Conservation (phyloP, 305 asterid genomes). For the Fraxinus baroniana region DNA sequence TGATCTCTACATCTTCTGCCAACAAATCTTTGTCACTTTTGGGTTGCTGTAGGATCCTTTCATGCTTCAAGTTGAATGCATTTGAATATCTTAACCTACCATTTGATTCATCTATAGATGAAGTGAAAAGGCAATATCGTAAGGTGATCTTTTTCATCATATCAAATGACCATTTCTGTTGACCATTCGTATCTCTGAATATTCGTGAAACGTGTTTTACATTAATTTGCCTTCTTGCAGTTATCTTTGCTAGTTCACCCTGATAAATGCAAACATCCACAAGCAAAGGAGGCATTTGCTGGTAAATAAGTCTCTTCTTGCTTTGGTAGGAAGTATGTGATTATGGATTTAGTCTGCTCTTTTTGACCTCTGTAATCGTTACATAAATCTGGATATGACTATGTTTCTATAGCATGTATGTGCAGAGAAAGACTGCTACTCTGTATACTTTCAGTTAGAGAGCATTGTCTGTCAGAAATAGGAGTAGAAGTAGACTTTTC, state of each 20-base stretch:
- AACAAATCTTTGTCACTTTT: slow-evolving; percentile 20
- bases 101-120: slow-evolving; percentile 70
- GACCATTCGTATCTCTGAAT: not conserved
- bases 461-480: not conserved
- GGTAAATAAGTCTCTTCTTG: slow-evolving; percentile 46
- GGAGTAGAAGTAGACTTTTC: not conserved
- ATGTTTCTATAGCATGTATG: not conserved
- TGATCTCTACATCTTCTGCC: slow-evolving; percentile 18
- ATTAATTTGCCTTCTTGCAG: slow-evolving; percentile 41
- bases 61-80: slow-evolving; percentile 95
- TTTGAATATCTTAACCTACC: slow-evolving; percentile 90
- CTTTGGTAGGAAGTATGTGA: slow-evolving; percentile 13
- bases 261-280: slow-evolving; percentile 96
- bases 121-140: slow-evolving; percentile 85
- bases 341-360: slow-evolving; percentile 8
- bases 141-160: slow-evolving; percentile 48
- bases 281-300: slow-evolving; percentile 96
- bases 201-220: slow-evolving; percentile 11
- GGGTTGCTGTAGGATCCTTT: slow-evolving; percentile 71
- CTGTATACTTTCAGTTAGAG: not conserved
- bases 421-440: slow-evolving; percentile 4
- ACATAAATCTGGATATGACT: not conserved
- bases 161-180: slow-evolving; percentile 5
- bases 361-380: slow-evolving; percentile 12
- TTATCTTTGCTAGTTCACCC: slow-evolving; percentile 97